Percentiles rank a stretch among this genome's conserved stretches.
Evolutionary conservation across 257 asterid genomes (phyloP).

Genomic region (Marsdenia floribunda): DNA sequence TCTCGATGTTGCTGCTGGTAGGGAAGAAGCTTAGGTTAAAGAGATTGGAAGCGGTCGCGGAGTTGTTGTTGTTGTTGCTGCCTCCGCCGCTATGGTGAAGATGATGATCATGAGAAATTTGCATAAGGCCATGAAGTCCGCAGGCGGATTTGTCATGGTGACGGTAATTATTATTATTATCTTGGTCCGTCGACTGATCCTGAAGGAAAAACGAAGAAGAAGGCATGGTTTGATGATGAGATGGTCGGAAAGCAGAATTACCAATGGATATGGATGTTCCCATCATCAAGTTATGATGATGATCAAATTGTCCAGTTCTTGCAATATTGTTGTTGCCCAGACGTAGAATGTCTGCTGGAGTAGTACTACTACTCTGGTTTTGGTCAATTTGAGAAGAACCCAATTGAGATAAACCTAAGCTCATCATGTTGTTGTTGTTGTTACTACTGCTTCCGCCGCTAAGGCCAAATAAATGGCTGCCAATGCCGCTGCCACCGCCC

Average conservation of each 20-base stretch:
- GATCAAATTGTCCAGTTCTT: constrained; percentile 35
- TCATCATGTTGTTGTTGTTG: constrained; percentile 19
- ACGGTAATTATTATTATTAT: too few relatives aligned
- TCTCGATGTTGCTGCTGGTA: constrained; percentile 14
- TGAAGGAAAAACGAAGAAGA: constrained; percentile 26
- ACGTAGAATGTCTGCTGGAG: constrained; percentile 6
- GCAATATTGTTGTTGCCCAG: constrained; percentile 9
- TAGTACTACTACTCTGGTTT: background rate
- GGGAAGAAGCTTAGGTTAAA: constrained; percentile 65
- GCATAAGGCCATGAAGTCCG: constrained; percentile 45
- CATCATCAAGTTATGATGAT: background rate
- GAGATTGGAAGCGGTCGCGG: constrained; percentile 13
- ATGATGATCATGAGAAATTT: constrained; percentile 51
- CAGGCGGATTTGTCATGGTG: too few relatives aligned
- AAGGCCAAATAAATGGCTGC: constrained; percentile 32
- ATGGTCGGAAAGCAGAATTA: constrained; percentile 10
- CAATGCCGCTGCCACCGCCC: constrained; percentile 32
- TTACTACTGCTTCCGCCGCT: background rate
- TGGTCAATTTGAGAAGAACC: constrained; percentile 15
- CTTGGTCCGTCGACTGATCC: too few relatives aligned
- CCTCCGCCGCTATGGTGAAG: too few relatives aligned
- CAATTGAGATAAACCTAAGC: constrained; percentile 43
- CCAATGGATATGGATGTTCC: constrained; percentile 6
- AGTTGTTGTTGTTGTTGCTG: background rate
- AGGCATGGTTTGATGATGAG: constrained; percentile 6